Base-by-base conservation (phyloP, 371 early-diverging fungal genomes). In the Mortierella sp. region DNA sequence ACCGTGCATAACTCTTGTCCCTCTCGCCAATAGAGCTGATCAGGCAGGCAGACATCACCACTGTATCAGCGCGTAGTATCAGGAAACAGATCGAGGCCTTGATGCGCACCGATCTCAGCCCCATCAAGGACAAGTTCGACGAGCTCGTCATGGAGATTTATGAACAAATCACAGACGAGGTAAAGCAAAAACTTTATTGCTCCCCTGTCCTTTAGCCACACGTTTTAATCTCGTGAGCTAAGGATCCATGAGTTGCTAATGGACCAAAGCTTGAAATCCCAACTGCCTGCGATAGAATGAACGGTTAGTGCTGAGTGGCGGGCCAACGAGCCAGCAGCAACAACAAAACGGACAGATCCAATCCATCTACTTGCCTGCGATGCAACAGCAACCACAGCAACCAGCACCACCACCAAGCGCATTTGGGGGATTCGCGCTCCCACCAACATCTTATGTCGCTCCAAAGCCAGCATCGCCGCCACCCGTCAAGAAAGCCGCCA, bases 71-170 rank as follows among this genome's bases (percentile, higher is more conserved):
- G 34, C 81, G 80, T 44, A 48, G 75, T 3, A 81, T 84, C 80
- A 83, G 91, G 77, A 89, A 88, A 76, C 86, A 89, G 87, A 82
- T 91, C 72, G 91, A 91, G 72, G 50, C 83, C 69, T 82, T 88
- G 75, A 78, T 82, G 59, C 81, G 72, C 79, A 71, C 74, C 26
- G 79, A 80, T 44, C 87, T 91, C 24, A 86, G 78, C 46, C 46
- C 80, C 61, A 79, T 82, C 75, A 91, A 91, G 84, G 78, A 73
- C 16, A 82, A 89, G 43, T 88, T 91, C 74, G 91, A 91, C 81
- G 88, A 89, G 16, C 82, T 91, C 48, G 91, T 91, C 72, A 88
- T 89, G 82, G 81, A 82, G 71, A 88, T 91, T 73, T 91, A 89
- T 73, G 82, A 89, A 70, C 85, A 87, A 75, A 88, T 91, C 71